Evolutionary conservation across 495 filamentous ascomycete species (phyloP).

Genomic region (Cetradonia linearis): DNA sequence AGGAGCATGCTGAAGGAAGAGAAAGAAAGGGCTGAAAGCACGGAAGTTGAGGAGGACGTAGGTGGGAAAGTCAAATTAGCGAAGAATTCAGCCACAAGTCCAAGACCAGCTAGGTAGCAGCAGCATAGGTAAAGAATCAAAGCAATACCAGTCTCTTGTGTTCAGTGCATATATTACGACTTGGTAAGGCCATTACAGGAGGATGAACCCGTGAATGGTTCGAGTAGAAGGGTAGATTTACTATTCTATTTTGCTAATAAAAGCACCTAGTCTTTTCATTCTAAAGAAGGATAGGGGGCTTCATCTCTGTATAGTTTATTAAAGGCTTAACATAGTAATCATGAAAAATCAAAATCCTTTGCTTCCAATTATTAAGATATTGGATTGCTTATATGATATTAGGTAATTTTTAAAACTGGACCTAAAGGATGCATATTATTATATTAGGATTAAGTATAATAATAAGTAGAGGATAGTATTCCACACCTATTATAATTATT

Average conservation of each 20-base stretch:
- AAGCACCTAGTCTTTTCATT: slow-evolving; percentile 8
- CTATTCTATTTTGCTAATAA: not conserved
- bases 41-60: slow-evolving; percentile 34
- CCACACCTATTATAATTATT: slow-evolving; percentile 4
- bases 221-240: slow-evolving; percentile 6
- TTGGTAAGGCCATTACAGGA: too few species aligned
- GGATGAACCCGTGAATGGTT: not conserved
- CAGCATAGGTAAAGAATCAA: slow-evolving; percentile 6
- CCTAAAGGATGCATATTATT: slow-evolving; percentile 21
- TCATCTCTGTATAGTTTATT: slow-evolving; percentile 20
- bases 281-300: slow-evolving; percentile 14
- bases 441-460: slow-evolving; percentile 16
- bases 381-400: slow-evolving; percentile 9
- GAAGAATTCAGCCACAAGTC: slow-evolving; percentile 20
- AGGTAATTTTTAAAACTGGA: slow-evolving; percentile 23
- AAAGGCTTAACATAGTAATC: slow-evolving; percentile 19
- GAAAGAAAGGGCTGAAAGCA: slow-evolving; percentile 30
- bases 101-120: slow-evolving; percentile 12
- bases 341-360: slow-evolving; percentile 21
- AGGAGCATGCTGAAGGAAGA: slow-evolving; percentile 42
- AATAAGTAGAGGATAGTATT: slow-evolving; percentile 24
- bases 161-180: too few species aligned
- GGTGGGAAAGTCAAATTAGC: slow-evolving; percentile 50
- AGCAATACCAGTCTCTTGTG: not conserved
- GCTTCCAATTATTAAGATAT: slow-evolving; percentile 14